Conservation (phyloP, 1,284 basidiomycete genomes). For the Austropuccinia psidii region DNA sequence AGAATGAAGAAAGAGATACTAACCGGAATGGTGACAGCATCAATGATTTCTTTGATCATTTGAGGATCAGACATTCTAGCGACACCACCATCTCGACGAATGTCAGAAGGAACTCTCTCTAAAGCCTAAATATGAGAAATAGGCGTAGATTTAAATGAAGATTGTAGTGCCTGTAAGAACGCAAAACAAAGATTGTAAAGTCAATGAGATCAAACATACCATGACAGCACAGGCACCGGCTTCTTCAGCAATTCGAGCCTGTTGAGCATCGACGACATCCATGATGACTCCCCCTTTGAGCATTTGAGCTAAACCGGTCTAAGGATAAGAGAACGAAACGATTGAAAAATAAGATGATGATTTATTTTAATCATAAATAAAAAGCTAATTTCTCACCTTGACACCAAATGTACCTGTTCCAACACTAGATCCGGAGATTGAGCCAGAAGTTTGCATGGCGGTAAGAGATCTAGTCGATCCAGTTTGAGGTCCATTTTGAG, state of each 20-base stretch:
- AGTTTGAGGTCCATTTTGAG: constrained; percentile 1
- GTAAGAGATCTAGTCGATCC: constrained; percentile 33
- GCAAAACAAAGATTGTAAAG: background rate
- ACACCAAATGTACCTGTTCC: constrained; percentile 41
- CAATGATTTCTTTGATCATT: constrained; percentile 95
- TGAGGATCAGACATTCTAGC: constrained; percentile 88
- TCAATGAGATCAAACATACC: constrained; percentile 53
- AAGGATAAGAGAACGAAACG: constrained; percentile 27
- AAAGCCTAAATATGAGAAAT: constrained; percentile 42
- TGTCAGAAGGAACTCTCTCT: constrained; percentile 93
- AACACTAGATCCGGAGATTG: constrained; percentile 21
- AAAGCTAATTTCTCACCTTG: constrained; percentile 37
- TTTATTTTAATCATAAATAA: constrained; percentile 4
- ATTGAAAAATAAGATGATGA: background rate
- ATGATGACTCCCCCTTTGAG: constrained; percentile 50
- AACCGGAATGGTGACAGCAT: constrained; percentile 47
- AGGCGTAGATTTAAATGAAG: background rate
- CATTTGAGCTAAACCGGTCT: constrained; percentile 48
- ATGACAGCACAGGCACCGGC: constrained; percentile 97
- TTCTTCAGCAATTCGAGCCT: constrained; percentile 94
- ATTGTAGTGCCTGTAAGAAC: background rate
- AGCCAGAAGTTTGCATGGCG: constrained; percentile 30
- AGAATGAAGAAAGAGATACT: constrained; percentile 50
- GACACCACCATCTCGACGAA: constrained; percentile 79
- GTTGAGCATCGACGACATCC: constrained; percentile 60